These are phyloP conservation scores for Cladosporium sp. DNA, from an alignment of 2,329 filamentous ascomycete genomes.

Conservation along the genomic window DNA sequence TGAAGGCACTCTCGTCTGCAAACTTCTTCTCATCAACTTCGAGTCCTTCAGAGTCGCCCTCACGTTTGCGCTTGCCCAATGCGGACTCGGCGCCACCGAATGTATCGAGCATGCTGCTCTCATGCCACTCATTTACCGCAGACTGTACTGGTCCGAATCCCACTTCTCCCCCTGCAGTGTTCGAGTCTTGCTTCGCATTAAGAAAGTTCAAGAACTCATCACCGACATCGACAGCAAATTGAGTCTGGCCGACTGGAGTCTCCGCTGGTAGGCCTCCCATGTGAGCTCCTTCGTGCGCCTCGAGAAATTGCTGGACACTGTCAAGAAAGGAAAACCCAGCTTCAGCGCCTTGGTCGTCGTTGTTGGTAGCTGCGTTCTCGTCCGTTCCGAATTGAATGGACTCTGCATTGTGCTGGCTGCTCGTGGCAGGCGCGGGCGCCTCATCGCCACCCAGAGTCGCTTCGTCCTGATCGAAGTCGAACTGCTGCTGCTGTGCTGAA, in stretches of 20 bases:
- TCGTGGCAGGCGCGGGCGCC: too few relatives aligned
- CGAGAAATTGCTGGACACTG: too few relatives aligned
- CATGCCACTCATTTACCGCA: not conserved
- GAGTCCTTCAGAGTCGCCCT: not conserved
- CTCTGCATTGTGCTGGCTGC: too few relatives aligned
- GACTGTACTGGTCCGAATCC: too few relatives aligned
- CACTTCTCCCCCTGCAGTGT: not conserved
- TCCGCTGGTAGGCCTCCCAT: too few relatives aligned
- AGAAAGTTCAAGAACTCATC: slow-evolving; percentile 4
- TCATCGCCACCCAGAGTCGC: too few relatives aligned
- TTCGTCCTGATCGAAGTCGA: not conserved
- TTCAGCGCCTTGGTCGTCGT: too few relatives aligned
- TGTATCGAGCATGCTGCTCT: not conserved
- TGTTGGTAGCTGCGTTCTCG: too few relatives aligned
- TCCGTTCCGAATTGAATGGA: too few relatives aligned
- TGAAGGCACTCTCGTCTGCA: not conserved
- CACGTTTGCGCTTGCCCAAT: slow-evolving; percentile 1
- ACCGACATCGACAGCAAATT: slow-evolving; percentile 2
- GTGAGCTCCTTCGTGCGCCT: too few relatives aligned
- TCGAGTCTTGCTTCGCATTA: not conserved
- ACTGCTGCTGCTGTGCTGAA: slow-evolving; percentile 3
- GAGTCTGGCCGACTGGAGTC: slow-evolving; percentile 10
- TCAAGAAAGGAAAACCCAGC: too few relatives aligned
- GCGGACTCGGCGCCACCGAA: not conserved
- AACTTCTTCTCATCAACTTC: not conserved